These are phyloP conservation scores for Cinchona pubescens DNA, from an alignment of 257 asterid genomes.

Conservation along the genomic window DNA sequence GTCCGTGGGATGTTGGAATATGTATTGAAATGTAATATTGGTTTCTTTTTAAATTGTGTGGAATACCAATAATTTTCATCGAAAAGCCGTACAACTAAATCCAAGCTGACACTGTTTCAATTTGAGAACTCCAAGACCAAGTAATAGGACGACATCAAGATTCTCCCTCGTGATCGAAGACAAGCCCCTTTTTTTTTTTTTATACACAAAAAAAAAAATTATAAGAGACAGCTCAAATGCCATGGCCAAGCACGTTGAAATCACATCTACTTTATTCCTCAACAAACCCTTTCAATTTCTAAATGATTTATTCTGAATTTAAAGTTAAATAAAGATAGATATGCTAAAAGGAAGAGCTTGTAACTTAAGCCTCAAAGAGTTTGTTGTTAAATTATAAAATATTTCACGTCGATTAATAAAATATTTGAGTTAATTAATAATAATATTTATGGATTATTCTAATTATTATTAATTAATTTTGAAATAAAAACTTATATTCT, in stretches of 20 bases:
- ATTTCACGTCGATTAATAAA: no score
- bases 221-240: background rate
- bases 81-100: conserved; percentile 55
- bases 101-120: conserved; percentile 60
- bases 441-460: no score
- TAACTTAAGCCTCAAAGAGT: conserved; percentile 1
- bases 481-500: no score
- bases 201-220: no score
- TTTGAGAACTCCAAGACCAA: conserved; percentile 44
- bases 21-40: conserved; percentile 16
- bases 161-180: conserved; percentile 56
- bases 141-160: conserved; percentile 40
- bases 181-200: background rate
- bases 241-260: background rate
- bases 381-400: no score
- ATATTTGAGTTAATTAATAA: no score
- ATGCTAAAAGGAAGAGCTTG: conserved; percentile 4
- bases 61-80: background rate
- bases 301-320: background rate
- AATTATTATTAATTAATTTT: no score
- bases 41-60: background rate
- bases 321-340: conserved; percentile 3
- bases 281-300: background rate
- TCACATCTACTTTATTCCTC: background rate
- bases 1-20: background rate